phyloP scores from a whole-genome alignment of 2,329 filamentous ascomycete species.

The Eurotiales sp. region DNA sequence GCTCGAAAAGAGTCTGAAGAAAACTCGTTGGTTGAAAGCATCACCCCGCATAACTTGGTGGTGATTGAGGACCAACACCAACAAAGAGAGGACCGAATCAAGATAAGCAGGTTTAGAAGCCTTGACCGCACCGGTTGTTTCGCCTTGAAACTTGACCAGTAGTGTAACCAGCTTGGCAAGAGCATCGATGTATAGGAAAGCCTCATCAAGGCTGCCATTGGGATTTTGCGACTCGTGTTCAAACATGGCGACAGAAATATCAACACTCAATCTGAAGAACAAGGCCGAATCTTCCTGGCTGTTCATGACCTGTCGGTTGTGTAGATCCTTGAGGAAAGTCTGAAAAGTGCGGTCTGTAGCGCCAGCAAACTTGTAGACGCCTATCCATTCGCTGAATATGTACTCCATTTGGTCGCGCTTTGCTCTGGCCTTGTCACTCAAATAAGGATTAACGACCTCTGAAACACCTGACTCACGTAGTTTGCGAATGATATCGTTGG shows the following conservation, averaged over 20 bases:
- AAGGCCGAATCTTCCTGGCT: slow-evolving; percentile 71
- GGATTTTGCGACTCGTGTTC: slow-evolving; percentile 65
- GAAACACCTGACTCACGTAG: slow-evolving; percentile 53
- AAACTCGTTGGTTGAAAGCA: slow-evolving; percentile 79
- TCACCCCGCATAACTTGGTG: slow-evolving; percentile 79
- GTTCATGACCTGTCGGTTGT: slow-evolving; percentile 67
- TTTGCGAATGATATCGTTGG: slow-evolving; percentile 67
- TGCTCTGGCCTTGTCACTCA: slow-evolving; percentile 55
- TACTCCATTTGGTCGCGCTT: slow-evolving; percentile 87
- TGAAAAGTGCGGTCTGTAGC: slow-evolving; percentile 67
- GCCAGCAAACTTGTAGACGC: slow-evolving; percentile 72
- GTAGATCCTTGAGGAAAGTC: slow-evolving; percentile 81
- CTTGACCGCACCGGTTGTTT: slow-evolving; percentile 56
- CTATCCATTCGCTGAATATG: slow-evolving; percentile 92
- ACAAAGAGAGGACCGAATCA: slow-evolving; percentile 72
- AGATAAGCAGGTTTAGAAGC: slow-evolving; percentile 67
- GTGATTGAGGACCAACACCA: slow-evolving; percentile 76
- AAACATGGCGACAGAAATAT: slow-evolving; percentile 72
- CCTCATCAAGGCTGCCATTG: slow-evolving; percentile 57
- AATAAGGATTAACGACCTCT: slow-evolving; percentile 52
- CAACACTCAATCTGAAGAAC: slow-evolving; percentile 78
- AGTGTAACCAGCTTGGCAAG: slow-evolving; percentile 75
- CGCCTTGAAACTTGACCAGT: slow-evolving; percentile 68
- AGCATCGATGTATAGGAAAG: slow-evolving; percentile 69
- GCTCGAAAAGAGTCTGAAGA: slow-evolving; percentile 83